Base-by-base conservation (phyloP, 2,329 filamentous ascomycete species). In the Aureobasidium uvarum region DNA sequence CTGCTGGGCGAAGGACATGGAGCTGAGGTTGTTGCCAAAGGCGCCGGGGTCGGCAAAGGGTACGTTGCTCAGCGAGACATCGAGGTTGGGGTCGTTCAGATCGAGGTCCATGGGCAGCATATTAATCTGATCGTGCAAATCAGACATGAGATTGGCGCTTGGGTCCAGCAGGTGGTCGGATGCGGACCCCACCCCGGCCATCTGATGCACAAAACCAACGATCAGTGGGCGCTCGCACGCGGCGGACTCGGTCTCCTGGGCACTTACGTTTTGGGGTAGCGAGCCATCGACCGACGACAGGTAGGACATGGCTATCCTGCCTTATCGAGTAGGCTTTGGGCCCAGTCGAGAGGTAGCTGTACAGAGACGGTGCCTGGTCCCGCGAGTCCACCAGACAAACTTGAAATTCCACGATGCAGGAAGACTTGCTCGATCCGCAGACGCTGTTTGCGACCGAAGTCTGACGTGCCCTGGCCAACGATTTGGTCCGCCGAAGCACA, bases 41-140 rank as follows among this genome's bases (percentile, higher is more conserved):
- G 68, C 65, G 63, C 72, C 68, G 36, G 70, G 66, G 63, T 74
- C 71, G 60, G 72, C 71, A 25, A 63, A 63, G 28, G 60, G 48
- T 3, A 48, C 38, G 36, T 41, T 60, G 25, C 46, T 63, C 67
- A 77, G 72, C 39, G 73, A 52, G 66, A 73, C 63, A 43, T 72
- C 74, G 67, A 81, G 73, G 67, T 81, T 63, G 11, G 46, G 48
- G 48, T 63, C 60, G 60, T 38, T 48, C 36, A 63, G 45, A 54
- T 65, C 78, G 67, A 84, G 73, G 69, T 80, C 80, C 77, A 81
- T 78, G 65, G 76, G 74, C 70, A 82, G 73, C 71, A 79, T 77
- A 68, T 80, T 77, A 66, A 81, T 74, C 58, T 62, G 58, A 23
- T 62, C 58, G 71, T 82, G 78, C 62, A 81, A 71, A 63, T 74